These are phyloP conservation scores for Phytophthora foliorum DNA, from an alignment of 352 stramenopile species.

Conservation along the genomic window DNA sequence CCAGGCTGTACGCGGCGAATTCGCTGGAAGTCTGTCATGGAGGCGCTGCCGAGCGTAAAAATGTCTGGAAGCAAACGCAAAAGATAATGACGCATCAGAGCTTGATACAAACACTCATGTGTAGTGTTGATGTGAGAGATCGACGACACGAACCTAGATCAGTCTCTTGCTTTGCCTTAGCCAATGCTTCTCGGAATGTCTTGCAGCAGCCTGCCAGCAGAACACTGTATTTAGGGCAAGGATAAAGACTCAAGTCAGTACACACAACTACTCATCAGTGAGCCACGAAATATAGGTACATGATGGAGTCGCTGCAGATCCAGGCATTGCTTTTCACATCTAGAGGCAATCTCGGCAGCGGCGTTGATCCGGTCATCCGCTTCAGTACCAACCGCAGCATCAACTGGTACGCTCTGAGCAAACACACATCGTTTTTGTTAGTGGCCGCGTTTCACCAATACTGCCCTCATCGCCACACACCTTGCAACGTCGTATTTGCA, in stretches of 20 bases:
- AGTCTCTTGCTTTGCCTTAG: constrained; percentile 51
- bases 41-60: constrained; percentile 78
- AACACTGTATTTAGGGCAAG: constrained; percentile 38
- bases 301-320: constrained; percentile 83
- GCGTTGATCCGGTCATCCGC: constrained; percentile 48
- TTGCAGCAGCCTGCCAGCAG: constrained; percentile 72
- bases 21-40: constrained; percentile 73
- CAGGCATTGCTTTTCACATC: constrained; percentile 65
- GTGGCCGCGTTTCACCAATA: background rate
- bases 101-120: background rate
- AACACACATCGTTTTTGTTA: constrained; percentile 8
- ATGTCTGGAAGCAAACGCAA: constrained; percentile 50
- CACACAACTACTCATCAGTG: too few relatives aligned
- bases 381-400: constrained; percentile 69
- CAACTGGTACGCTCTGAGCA: constrained; percentile 63
- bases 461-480: constrained; percentile 35
- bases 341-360: constrained; percentile 57
- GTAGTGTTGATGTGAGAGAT: background rate
- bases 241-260: too few relatives aligned
- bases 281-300: constrained; percentile 47
- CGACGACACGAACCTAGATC: constrained; percentile 55
- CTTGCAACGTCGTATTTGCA: constrained; percentile 73
- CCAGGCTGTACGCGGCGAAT: constrained; percentile 56
- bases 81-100: background rate
- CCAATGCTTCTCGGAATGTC: constrained; percentile 56